Conservation (phyloP, 164 flowering plant species). For the Chimonanthus salicifolius region DNA sequence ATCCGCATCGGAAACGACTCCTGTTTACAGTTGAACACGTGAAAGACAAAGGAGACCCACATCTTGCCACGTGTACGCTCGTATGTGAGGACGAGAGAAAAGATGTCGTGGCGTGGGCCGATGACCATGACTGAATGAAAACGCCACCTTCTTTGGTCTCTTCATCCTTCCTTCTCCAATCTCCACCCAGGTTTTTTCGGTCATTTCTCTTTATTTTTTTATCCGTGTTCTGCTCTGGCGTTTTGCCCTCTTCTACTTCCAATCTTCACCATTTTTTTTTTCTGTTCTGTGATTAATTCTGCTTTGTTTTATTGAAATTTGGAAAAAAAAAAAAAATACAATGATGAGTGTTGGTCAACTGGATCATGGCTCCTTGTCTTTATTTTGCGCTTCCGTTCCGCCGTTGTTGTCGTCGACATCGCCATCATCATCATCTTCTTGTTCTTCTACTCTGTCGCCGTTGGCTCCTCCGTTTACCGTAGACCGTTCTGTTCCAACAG, state of each 20-base stretch:
- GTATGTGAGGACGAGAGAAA: too few relatives aligned
- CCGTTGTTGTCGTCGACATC: constrained; percentile 33
- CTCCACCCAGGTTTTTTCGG: background rate
- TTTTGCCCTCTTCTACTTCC: background rate
- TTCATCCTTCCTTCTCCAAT: too few relatives aligned
- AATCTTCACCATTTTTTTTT: background rate
- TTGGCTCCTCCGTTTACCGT: background rate
- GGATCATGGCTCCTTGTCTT: constrained; percentile 23
- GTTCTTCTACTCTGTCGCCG: constrained; percentile 35
- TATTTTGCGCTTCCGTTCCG: constrained; percentile 54
- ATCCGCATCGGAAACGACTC: too few relatives aligned
- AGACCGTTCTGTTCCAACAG: background rate
- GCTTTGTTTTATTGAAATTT: background rate
- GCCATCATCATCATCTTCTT: constrained; percentile 33
- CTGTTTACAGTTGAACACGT: too few relatives aligned
- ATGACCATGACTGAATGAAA: too few relatives aligned
- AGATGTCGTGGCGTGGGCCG: too few relatives aligned
- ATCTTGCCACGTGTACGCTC: too few relatives aligned
- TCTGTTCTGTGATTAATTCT: background rate
- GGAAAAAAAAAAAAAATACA: too few relatives aligned
- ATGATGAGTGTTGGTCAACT: background rate
- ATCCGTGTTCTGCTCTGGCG: background rate
- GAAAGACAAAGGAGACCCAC: too few relatives aligned
- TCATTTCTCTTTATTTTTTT: background rate
- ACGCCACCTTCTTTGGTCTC: too few relatives aligned